Conservation (phyloP, 2,329 filamentous ascomycete species). For the Colletotrichum sp. region DNA sequence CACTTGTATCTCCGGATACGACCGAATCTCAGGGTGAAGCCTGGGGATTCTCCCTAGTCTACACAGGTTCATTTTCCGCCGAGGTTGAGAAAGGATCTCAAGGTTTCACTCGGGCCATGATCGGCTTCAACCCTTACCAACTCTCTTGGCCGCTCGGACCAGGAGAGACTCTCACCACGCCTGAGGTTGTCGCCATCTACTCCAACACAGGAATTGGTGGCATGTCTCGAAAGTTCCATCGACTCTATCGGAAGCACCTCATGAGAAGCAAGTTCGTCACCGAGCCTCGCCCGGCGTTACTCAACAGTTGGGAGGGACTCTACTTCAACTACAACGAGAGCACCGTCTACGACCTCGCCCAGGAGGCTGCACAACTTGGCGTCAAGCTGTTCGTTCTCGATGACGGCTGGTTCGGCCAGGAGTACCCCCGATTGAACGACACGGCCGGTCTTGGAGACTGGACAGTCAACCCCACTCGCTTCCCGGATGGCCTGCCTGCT, state of each 20-base stretch:
- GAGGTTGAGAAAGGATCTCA: conserved; percentile 68
- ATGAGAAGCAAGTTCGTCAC: conserved; percentile 61
- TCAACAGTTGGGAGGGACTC: conserved; percentile 72
- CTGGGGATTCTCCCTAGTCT: conserved; percentile 70
- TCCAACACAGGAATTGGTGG: conserved; percentile 63
- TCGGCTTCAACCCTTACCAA: conserved; percentile 67
- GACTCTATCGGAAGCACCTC: conserved; percentile 65
- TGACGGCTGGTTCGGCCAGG: conserved; percentile 71
- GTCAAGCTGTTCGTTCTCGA: conserved; percentile 69
- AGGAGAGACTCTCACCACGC: conserved; percentile 62
- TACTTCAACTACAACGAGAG: conserved; percentile 63
- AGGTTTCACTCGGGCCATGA: conserved; percentile 62
- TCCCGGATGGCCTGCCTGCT: conserved; percentile 60
- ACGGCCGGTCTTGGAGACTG: conserved; percentile 67
- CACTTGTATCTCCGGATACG: conserved; percentile 58
- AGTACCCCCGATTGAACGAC: conserved; percentile 64
- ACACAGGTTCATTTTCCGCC: conserved; percentile 66
- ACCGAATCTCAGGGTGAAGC: conserved; percentile 67
- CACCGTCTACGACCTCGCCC: conserved; percentile 58
- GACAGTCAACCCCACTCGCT: conserved; percentile 61
- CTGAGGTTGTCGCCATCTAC: conserved; percentile 68
- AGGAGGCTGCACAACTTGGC: conserved; percentile 62
- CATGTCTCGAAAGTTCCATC: conserved; percentile 67
- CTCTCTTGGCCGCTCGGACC: conserved; percentile 62
- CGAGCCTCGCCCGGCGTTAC: conserved; percentile 56